Evolutionary conservation across 1,284 basidiomycete genomes (phyloP), one percentile per base, ranked within the genome.

Genomic region (Ustilago crameri): DNA sequence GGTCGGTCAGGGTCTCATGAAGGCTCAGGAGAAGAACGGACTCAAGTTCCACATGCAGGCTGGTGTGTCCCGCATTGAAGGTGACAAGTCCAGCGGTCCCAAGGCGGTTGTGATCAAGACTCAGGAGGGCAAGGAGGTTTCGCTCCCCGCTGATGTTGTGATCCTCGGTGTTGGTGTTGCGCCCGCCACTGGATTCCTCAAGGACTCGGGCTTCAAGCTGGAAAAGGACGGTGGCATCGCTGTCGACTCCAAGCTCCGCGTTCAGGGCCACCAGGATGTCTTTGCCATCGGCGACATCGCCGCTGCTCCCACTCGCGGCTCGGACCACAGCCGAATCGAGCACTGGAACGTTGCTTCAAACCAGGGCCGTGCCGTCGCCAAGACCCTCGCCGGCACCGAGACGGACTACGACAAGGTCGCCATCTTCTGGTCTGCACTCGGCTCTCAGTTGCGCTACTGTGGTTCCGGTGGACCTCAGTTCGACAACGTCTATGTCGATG

Each of bases 241-340:
- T 22, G 93, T 95, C 18, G 92, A 96, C 83, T 88, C 92, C 78
- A 89, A 88, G 73, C 84, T 96, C 50, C 86, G 88, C 47, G 90
- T 96, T 18, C 86, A 88, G 82, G 84, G 88, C 77, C 17, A 64
- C 17, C 87, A 70, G 74, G 83, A 89, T 74, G 88, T 96, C 7
- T 97, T 89, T 82, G 94, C 94, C 5, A 89, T 95, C 59, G 94
- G 93, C 48, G 93, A 96, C 84, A 94, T 96, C 76, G 93, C 93
- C 1, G 87, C 89, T 53, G 93, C 91, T 82, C 90, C 91, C 3
- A 89, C 91, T 1, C 62, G 60, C 5, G 73, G 61, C 20, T 89
- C 88, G 3, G 86, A 86, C 49, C 80, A 85, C 61, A 85, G 85
- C 51, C 85, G 93, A 42, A 90, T 95, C 66, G 93, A 95, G 84